Base-by-base conservation (phyloP, 1,284 basidiomycete species). In the Leccinum cinnamomeum region DNA sequence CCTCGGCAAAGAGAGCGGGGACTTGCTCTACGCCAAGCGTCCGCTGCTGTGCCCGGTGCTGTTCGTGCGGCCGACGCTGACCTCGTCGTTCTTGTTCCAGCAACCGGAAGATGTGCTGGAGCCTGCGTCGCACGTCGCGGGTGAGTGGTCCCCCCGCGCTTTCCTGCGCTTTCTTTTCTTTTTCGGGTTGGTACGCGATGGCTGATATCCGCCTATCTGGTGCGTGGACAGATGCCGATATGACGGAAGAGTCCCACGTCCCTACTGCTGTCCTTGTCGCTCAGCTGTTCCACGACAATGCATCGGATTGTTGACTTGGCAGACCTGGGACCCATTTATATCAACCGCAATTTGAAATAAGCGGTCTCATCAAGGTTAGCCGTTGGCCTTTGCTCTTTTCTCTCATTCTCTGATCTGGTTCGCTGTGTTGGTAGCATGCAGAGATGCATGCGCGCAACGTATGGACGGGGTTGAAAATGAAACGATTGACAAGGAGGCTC, bases 31-130 rank as follows among this genome's bases (percentile, higher is more conserved):
- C 63, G 75, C 82, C 35, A 82, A 86, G 55, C 77, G 90, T 37
- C 89, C 88, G 2, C 76, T 85, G 0, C 77, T 91, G 12, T 77
- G 78, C 28, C 90, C 90, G 0, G 78, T 92, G 64, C 75, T 77
- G 18, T 92, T 92, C 67, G 88, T 92, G n/a, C 83, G 78, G 10
- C 84, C 87, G 1, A 77, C 79, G 7, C 61, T 80, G 55, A 85
- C 82, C 3, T 81, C 79, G 7, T 80, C 44, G 10, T 46, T 76
- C n/a, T 73, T 92, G 30, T 92, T 92, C 70, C 70, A 84, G 65
- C 70, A 85, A 35, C 79, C 86, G 58, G 89, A 91, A 56, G 89
- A 91, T n/a, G 77, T 91, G 11, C 71, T 91, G 48, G 75, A 86
- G 66, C 77, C 87, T 3, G 72, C 79, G 2, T 78, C 78, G 1